phyloP scores from a whole-genome alignment of 1,284 basidiomycete species.

The Peniophora sp. region DNA sequence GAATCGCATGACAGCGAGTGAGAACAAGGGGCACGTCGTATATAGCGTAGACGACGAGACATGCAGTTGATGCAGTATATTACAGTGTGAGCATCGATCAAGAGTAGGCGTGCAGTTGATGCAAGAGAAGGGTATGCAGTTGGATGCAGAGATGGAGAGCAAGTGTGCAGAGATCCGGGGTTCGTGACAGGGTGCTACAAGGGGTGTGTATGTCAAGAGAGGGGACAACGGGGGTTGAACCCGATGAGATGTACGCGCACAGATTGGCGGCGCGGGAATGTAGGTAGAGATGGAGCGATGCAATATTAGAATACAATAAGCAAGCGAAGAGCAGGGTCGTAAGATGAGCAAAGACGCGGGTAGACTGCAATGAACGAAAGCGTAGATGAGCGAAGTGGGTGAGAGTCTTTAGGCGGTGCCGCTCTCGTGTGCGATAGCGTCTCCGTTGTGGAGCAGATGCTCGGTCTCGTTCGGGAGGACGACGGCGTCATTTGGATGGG shows the following conservation, averaged over 20 bases:
- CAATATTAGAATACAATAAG: slow-evolving; percentile 3
- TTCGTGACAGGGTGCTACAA: slow-evolving; percentile 12
- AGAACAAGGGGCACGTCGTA: too few relatives aligned
- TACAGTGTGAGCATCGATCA: background rate
- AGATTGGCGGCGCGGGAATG: too few relatives aligned
- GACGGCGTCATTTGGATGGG: slow-evolving; percentile 18
- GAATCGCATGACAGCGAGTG: too few relatives aligned
- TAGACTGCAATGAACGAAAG: slow-evolving; percentile 6
- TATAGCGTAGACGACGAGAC: too few relatives aligned
- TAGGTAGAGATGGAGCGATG: slow-evolving; percentile 2
- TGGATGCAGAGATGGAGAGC: slow-evolving; percentile 22
- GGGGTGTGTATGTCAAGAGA: slow-evolving; percentile 5
- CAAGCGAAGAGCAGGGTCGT: background rate
- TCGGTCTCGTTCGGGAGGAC: slow-evolving; percentile 5
- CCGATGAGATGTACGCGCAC: slow-evolving; percentile 32
- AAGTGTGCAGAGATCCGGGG: slow-evolving; percentile 10
- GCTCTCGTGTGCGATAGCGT: slow-evolving; percentile 3
- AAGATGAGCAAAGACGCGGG: slow-evolving; percentile 7
- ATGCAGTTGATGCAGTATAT: slow-evolving; percentile 1
- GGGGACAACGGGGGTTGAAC: slow-evolving; percentile 67
- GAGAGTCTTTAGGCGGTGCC: too few relatives aligned
- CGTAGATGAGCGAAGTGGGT: background rate
- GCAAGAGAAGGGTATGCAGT: slow-evolving; percentile 21
- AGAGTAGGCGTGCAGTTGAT: slow-evolving; percentile 32
- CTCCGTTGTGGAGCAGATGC: slow-evolving; percentile 12